Percentiles rank a stretch among this genome's conserved stretches.
These are phyloP conservation scores for Lactarius quietus DNA, from an alignment of 768 basidiomycete genomes.

Conservation along the genomic window DNA sequence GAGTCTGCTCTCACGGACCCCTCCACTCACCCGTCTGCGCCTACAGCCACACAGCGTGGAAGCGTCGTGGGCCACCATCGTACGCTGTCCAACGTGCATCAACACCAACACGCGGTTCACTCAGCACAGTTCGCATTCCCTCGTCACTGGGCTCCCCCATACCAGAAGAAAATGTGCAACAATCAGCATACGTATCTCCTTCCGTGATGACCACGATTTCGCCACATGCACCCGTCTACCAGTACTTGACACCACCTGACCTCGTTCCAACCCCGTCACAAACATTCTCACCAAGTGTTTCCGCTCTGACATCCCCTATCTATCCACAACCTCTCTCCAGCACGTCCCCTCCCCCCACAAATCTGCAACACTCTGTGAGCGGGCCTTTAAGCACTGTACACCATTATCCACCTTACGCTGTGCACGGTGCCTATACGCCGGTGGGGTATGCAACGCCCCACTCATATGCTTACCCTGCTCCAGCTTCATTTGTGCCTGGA, in stretches of 20 bases:
- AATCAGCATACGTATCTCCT: conserved; percentile 27
- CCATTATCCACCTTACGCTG: conserved; percentile 26
- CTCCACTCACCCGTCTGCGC: conserved; percentile 27
- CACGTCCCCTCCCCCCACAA: conserved; percentile 28
- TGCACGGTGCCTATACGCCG: conserved; percentile 28
- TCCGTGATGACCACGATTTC: conserved; percentile 38
- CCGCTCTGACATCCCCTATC: conserved; percentile 11
- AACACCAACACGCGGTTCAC: conserved; percentile 4
- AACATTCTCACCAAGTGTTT: conserved; percentile 26
- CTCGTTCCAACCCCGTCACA: conserved; percentile 31
- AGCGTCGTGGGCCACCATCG: conserved; percentile 12
- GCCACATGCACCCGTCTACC: conserved; percentile 37
- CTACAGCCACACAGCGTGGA: conserved; percentile 19
- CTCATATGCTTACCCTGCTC: conserved; percentile 39
- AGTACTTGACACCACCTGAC: conserved; percentile 38
- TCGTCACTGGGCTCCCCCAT: conserved; percentile 9
- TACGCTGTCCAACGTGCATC: conserved; percentile 6
- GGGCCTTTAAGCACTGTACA: conserved; percentile 12
- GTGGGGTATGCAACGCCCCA: conserved; percentile 32
- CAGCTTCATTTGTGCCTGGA: conserved; percentile 33
- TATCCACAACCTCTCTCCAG: conserved; percentile 20
- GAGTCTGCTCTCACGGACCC: conserved; percentile 18
- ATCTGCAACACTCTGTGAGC: conserved; percentile 9
- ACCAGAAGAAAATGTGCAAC: conserved; percentile 11
- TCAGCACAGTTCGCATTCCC: conserved; percentile 15